phyloP scores from a whole-genome alignment of 1,139 yeast species.

The Sugiyamaella novakii region DNA sequence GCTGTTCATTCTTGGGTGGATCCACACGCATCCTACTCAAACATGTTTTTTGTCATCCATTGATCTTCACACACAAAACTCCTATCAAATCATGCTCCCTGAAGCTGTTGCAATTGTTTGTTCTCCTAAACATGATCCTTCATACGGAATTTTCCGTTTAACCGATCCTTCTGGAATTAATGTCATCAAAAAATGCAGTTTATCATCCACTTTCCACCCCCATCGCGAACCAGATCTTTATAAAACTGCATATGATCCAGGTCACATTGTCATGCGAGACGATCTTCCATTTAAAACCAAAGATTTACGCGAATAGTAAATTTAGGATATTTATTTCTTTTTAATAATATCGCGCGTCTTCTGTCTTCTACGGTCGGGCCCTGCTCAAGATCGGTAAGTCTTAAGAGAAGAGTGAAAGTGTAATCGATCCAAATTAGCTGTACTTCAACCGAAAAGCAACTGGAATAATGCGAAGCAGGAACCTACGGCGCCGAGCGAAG shows the following conservation, averaged over 20 bases:
- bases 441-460: no score
- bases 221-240: slow-evolving; percentile 54
- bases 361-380: slow-evolving; percentile 1
- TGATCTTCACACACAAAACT: slow-evolving; percentile 63
- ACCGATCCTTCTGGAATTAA: slow-evolving; percentile 65
- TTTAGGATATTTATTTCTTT: slow-evolving; percentile 6
- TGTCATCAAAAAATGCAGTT: slow-evolving; percentile 51
- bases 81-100: slow-evolving; percentile 67
- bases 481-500: slow-evolving; percentile 8
- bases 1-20: slow-evolving; percentile 65
- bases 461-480: slow-evolving; percentile 12
- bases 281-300: slow-evolving; percentile 50
- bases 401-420: no score
- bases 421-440: no score
- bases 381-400: no score
- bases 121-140: slow-evolving; percentile 53
- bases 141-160: slow-evolving; percentile 57
- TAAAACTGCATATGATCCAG: slow-evolving; percentile 50
- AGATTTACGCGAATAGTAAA: slow-evolving; percentile 44
- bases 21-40: slow-evolving; percentile 69
- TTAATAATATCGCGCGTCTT: no score
- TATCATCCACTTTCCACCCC: slow-evolving; percentile 55
- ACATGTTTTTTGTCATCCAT: slow-evolving; percentile 62
- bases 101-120: slow-evolving; percentile 67
- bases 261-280: slow-evolving; percentile 52